Evolutionary conservation across 2,329 filamentous ascomycete genomes (phyloP).

Genomic region (Talaromyces marneffei): DNA sequence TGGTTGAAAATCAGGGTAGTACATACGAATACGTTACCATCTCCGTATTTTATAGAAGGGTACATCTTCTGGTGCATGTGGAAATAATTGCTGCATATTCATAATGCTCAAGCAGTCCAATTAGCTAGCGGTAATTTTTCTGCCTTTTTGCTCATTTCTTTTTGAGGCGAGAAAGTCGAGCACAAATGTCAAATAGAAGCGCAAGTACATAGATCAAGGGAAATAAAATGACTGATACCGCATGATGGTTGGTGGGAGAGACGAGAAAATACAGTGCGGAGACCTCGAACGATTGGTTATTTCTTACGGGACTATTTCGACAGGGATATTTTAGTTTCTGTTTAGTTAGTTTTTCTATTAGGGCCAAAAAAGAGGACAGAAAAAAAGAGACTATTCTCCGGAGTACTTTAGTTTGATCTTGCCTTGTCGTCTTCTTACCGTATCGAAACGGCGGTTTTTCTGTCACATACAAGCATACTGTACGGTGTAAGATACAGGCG

Average conservation of each 20-base stretch:
- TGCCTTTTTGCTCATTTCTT: background rate
- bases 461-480: background rate
- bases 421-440: background rate
- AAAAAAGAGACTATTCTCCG: background rate
- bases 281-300: slow-evolving; percentile 6
- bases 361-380: background rate
- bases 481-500: background rate
- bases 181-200: background rate
- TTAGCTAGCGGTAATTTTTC: slow-evolving; percentile 12
- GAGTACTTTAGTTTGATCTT: background rate
- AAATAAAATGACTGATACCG: slow-evolving; percentile 6
- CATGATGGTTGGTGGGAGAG: slow-evolving; percentile 10
- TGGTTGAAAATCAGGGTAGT: background rate
- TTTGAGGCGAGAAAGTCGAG: background rate
- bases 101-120: background rate
- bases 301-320: background rate
- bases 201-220: background rate
- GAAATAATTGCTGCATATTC: background rate
- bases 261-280: slow-evolving; percentile 10
- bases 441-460: background rate
- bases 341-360: background rate
- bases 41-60: background rate
- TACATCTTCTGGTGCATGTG: background rate
- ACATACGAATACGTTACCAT: background rate
- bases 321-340: slow-evolving; percentile 5